These are phyloP conservation scores for Chlamydomonas eustigma DNA, from an alignment of 139 green algal species.

Conservation along the genomic window DNA sequence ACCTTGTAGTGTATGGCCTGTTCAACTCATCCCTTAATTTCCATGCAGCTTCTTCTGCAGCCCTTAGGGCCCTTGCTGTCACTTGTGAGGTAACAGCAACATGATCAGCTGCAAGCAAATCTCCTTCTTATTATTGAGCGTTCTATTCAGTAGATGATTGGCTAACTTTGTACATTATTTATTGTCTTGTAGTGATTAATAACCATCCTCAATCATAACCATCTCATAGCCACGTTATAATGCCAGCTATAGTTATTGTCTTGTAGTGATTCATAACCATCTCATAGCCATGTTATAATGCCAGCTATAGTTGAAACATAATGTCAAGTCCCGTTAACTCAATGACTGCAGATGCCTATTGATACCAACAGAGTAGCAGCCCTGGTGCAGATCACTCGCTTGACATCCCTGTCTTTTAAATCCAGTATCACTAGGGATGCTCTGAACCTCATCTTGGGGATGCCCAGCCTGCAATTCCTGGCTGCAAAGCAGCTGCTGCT, in stretches of 20 bases:
- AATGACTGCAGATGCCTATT: not conserved
- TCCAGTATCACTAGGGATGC: not conserved
- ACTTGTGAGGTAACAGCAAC: not conserved
- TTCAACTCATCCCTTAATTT: not conserved
- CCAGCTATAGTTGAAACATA: not conserved
- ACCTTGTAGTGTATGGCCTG: not conserved
- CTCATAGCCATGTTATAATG: not conserved
- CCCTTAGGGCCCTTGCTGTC: not conserved
- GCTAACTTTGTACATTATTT: too few relatives aligned
- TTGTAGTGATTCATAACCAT: not conserved
- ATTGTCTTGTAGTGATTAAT: too few relatives aligned
- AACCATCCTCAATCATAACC: too few relatives aligned
- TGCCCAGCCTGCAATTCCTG: not conserved
- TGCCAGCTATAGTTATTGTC: not conserved
- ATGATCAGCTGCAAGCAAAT: not conserved
- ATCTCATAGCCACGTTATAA: not conserved
- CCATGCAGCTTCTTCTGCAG: not conserved
- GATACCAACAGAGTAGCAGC: not conserved
- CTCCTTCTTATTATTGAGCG: not conserved
- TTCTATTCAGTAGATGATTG: too few relatives aligned
- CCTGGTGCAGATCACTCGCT: not conserved
- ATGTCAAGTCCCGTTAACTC: not conserved
- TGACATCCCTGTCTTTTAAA: not conserved
- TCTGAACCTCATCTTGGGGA: not conserved
- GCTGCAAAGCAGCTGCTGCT: not conserved